Evolutionary conservation across 768 basidiomycete genomes (phyloP).

Genomic region (Serpula lacrymans): DNA sequence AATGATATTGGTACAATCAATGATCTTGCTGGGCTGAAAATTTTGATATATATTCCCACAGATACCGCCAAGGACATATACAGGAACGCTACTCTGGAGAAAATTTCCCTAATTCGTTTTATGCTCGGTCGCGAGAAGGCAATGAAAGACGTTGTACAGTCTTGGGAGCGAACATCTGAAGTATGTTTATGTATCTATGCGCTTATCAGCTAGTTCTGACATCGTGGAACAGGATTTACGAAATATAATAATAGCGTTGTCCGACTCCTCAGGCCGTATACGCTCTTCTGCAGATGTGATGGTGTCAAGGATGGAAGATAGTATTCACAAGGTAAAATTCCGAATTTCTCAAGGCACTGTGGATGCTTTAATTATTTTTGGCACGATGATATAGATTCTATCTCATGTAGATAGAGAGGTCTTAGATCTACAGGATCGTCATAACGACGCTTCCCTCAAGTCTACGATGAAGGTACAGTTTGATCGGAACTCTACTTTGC

Average conservation of each 20-base stretch:
- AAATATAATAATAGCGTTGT: constrained; percentile 17
- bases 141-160: constrained; percentile 21
- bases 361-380: too few species aligned
- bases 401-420: too few species aligned
- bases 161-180: constrained; percentile 22
- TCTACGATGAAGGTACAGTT: constrained; percentile 21
- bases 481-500: background rate
- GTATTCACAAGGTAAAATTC: too few species aligned
- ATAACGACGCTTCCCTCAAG: constrained; percentile 16
- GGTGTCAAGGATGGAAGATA: too few species aligned
- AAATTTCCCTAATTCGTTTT: constrained; percentile 45
- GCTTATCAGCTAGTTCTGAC: background rate
- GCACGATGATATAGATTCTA: too few species aligned
- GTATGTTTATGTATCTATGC: background rate
- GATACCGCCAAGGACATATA: constrained; percentile 67
- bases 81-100: constrained; percentile 60
- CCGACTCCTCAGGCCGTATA: constrained; percentile 15
- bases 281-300: constrained; percentile 19
- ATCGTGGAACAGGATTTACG: constrained; percentile 32
- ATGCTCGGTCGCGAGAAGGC: constrained; percentile 43
- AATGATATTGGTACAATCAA: constrained; percentile 60
- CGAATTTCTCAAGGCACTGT: too few species aligned
- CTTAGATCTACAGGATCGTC: constrained; percentile 16
- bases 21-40: constrained; percentile 8
- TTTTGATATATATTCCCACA: constrained; percentile 19